Evolutionary conservation across 805 yeast species (phyloP).

Genomic region (Saturnispora halmiae): DNA sequence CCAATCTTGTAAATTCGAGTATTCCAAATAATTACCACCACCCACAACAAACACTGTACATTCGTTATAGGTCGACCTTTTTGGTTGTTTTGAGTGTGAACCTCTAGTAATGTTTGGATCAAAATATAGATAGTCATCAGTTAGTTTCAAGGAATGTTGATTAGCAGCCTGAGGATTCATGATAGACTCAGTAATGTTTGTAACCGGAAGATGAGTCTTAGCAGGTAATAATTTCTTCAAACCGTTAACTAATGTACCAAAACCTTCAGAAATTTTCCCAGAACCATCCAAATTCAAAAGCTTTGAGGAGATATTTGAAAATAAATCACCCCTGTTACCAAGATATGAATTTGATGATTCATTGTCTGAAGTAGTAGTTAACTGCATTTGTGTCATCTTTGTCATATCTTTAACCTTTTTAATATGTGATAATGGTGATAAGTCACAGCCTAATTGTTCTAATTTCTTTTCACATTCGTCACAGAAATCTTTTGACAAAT

Average conservation of each 20-base stretch:
- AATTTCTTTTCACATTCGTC: slow-evolving; percentile 58
- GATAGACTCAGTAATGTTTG: slow-evolving; percentile 83
- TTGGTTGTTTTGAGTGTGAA: slow-evolving; percentile 81
- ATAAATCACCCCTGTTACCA: slow-evolving; percentile 37
- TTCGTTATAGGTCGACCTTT: slow-evolving; percentile 70
- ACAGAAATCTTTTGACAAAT: slow-evolving; percentile 38
- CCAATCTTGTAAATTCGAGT: slow-evolving; percentile 92
- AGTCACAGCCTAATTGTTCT: slow-evolving; percentile 45
- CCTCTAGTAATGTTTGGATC: slow-evolving; percentile 87
- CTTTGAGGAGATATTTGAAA: slow-evolving; percentile 66
- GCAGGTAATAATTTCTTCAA: slow-evolving; percentile 82
- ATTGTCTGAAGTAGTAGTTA: slow-evolving; percentile 23
- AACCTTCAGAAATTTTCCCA: slow-evolving; percentile 67
- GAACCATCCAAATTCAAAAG: slow-evolving; percentile 72
- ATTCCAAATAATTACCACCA: slow-evolving; percentile 92
- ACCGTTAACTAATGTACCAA: slow-evolving; percentile 81
- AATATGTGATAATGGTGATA: slow-evolving; percentile 61
- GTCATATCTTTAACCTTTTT: slow-evolving; percentile 73
- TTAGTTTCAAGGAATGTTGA: slow-evolving; percentile 53
- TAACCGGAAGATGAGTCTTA: slow-evolving; percentile 78
- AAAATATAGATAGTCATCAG: slow-evolving; percentile 84
- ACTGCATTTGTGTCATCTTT: slow-evolving; percentile 36
- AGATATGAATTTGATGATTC: slow-evolving; percentile 27
- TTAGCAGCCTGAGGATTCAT: slow-evolving; percentile 71
- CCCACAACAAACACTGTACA: slow-evolving; percentile 90